Evolutionary conservation across 148 eudicot genomes (phyloP), one percentile per base, ranked within the genome.

Genomic region (Persicaria tinctoria): DNA sequence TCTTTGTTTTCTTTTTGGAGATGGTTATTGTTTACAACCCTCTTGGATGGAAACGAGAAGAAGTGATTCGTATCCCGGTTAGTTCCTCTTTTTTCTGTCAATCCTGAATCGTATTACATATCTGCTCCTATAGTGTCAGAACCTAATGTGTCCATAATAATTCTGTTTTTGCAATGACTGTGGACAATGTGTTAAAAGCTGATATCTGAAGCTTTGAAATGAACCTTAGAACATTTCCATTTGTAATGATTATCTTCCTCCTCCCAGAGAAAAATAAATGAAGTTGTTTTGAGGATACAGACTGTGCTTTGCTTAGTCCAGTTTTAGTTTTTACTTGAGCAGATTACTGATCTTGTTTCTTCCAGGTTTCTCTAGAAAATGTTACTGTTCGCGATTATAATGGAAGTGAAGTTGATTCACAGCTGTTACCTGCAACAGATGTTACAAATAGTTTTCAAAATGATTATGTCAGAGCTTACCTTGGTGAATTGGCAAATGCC

Each of bases 31-130:
- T 86, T 78, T 90, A 88, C 83, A 90, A 90, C 74, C 79, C 95
- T 68, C 81, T 90, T 81, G 95, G 92, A 82, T 90, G 95, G 95
- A 81, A 81, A 54, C 85, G 95, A 76, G 85, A 88, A 59, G 95
- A 90, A 82, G 89, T 83, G 44, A 84, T 90, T 78, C 85, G 86
- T 45, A 85, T 88, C 68, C 96, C 92, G 4, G 96, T 90, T 68
- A 85, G 92, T 84, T 45, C 64, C 46, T 70, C 16, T 20, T 72
- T 80, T 72, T 80, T 79, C 62, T 47, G 51, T 8, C 66, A 20
- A 20, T 32, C 44, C 44, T 32, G 44, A 63, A 32, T 41, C 1
- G 57, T 64, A 8, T 64, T 64, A 41, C 7, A 13, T 55, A 55
- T 55, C 59, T 16, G 20, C 14, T 55, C 57, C 16, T 54, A n/a